phyloP scores from a whole-genome alignment of 768 basidiomycete genomes.

The Rubroboletus pulcherrimus region DNA sequence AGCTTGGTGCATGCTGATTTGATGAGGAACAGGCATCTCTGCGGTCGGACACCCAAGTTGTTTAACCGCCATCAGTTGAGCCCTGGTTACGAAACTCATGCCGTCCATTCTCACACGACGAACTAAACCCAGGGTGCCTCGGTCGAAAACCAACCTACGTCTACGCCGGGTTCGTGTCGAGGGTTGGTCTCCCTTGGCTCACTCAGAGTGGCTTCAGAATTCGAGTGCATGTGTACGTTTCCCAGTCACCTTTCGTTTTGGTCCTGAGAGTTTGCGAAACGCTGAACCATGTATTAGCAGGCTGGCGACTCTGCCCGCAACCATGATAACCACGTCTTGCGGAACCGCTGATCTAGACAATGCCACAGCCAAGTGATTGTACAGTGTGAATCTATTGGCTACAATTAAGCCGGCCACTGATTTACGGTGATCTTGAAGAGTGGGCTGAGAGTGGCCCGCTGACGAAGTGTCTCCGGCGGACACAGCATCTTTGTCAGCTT shows the following conservation, averaged over 20 bases:
- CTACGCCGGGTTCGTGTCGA: background rate
- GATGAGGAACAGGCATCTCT: too few relatives aligned
- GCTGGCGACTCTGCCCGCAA: background rate
- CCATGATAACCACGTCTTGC: background rate
- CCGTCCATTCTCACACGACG: background rate
- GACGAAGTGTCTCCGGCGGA: too few relatives aligned
- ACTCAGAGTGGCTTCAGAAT: too few relatives aligned
- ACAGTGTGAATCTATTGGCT: background rate
- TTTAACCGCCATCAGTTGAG: too few relatives aligned
- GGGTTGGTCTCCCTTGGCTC: background rate
- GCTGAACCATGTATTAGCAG: background rate
- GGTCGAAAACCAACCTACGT: background rate
- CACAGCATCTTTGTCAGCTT: background rate
- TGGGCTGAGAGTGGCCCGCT: too few relatives aligned
- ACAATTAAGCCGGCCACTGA: background rate
- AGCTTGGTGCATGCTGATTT: background rate
- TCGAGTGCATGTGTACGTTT: background rate
- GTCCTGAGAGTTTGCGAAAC: background rate
- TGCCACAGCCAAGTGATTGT: background rate
- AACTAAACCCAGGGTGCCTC: background rate
- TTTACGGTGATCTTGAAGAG: too few relatives aligned
- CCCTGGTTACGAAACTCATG: background rate
- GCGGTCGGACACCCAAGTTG: background rate
- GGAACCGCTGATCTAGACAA: background rate
- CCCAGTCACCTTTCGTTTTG: background rate